Evolutionary conservation across 768 basidiomycete species (phyloP).

Genomic region (Pluteus cervinus): DNA sequence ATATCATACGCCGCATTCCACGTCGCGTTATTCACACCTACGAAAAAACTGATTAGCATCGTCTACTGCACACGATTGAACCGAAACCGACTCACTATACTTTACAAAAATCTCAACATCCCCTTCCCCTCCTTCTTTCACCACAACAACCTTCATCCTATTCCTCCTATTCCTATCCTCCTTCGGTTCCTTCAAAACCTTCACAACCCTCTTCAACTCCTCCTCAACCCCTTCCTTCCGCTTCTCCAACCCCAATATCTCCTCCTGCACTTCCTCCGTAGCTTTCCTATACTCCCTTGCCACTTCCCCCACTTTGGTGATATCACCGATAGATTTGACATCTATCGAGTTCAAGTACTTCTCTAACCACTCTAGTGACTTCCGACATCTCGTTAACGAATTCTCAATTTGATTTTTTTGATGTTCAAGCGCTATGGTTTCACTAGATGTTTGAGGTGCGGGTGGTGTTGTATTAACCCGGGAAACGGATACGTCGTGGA

Average conservation of each 20-base stretch:
- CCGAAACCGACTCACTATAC: constrained; percentile 18
- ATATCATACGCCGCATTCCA: constrained; percentile 38
- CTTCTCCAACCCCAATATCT: constrained; percentile 14
- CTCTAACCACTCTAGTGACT: constrained; percentile 16
- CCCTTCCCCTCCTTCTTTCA: constrained; percentile 17
- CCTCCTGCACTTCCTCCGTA: constrained; percentile 20
- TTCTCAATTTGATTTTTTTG: constrained; percentile 13
- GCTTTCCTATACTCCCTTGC: constrained; percentile 17
- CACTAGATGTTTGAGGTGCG: constrained; percentile 13
- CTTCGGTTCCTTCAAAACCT: constrained; percentile 6
- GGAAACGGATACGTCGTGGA: constrained; percentile 29
- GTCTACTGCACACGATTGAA: background rate
- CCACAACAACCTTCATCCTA: constrained; percentile 17
- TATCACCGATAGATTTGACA: constrained; percentile 17
- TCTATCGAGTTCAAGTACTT: constrained; percentile 20
- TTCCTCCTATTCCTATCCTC: constrained; percentile 11
- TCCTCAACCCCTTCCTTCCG: constrained; percentile 11
- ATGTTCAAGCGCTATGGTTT: constrained; percentile 13
- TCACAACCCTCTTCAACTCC: constrained; percentile 15
- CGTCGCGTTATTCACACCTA: constrained; percentile 18
- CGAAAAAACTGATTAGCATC: too few species aligned
- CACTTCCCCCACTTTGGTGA: constrained; percentile 11
- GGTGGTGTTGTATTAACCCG: constrained; percentile 7
- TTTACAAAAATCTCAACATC: constrained; percentile 24
- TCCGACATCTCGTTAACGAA: constrained; percentile 17